phyloP scores from a whole-genome alignment of 2,329 filamentous ascomycete genomes.

The Sclerotinia nivalis region DNA sequence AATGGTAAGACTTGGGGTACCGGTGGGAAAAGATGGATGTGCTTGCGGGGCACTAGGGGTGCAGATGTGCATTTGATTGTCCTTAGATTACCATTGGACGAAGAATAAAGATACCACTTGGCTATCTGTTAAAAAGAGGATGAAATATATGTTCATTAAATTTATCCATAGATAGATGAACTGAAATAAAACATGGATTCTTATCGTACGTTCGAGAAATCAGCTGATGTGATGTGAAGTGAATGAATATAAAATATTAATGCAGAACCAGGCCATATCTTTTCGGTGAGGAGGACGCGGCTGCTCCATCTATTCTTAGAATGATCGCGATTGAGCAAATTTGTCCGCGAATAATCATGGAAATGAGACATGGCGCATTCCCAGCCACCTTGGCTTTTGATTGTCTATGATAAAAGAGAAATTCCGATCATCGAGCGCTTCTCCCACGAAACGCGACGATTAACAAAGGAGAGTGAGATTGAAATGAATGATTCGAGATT shows the following conservation, averaged over 20 bases:
- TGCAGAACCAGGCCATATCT: neutral
- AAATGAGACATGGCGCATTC: too few relatives aligned
- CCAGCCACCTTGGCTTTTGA: too few relatives aligned
- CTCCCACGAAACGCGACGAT: too few relatives aligned
- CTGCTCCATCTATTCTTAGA: too few relatives aligned
- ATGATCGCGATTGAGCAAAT: too few relatives aligned
- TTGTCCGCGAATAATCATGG: too few relatives aligned
- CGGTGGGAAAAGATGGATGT: neutral
- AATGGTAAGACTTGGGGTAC: neutral
- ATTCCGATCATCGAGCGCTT: too few relatives aligned
- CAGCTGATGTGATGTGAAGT: neutral
- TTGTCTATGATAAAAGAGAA: too few relatives aligned
- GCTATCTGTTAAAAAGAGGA: neutral
- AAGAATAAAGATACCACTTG: neutral
- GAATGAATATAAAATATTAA: neutral
- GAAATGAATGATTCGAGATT: too few relatives aligned
- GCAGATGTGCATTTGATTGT: slow-evolving; percentile 11
- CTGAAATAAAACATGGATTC: neutral
- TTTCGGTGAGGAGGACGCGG: too few relatives aligned
- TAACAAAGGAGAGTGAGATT: too few relatives aligned
- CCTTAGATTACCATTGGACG: neutral
- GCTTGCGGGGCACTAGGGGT: neutral
- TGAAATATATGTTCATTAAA: neutral
- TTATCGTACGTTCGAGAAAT: neutral
- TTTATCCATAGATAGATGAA: neutral